Base-by-base conservation (phyloP, 305 asterid genomes). In the Rubia balearica region DNA sequence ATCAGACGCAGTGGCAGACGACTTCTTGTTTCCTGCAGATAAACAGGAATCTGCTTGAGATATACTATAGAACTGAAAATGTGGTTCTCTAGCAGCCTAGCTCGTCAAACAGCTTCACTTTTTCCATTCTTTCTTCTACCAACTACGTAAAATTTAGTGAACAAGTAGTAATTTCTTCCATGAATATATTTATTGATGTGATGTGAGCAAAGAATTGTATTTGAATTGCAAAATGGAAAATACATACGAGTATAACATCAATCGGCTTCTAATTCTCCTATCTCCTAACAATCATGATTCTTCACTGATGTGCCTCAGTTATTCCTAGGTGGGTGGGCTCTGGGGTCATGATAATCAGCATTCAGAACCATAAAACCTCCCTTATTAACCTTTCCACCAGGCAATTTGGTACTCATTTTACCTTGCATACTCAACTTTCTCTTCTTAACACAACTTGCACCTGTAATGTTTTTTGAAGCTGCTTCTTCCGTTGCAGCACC, bases 301-400 rank as follows among this genome's bases (percentile, higher is more conserved):
- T 16, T 13, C 56, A 16, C 6, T 49, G 56, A 17, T 53, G 60
- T 53, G 55, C 40, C 49, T 87, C 79, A 86, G 73, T 88, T 88
- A 73, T 86, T 85, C 81, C 73, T 81, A 42, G 95, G 92, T 38
- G 95, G 95, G 41, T 88, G 95, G 1, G 86, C 70, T 73, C 70
- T 83, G 19, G 91, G 78, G 59, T 83, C 43, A 53, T 81, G 87
- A 80, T 88, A 88, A 83, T 88, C 92, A 46, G 86, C 80, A 72
- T 79, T 79, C 24, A 86, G 82, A 74, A 82, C 89, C 81, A 82
- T 79, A 41, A 81, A 75, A 73, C 76, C 67, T 1, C 78, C 80
- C 65, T 42, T 13, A 56, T 71, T 76, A 48, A 74, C 73, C 73
- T 80, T 77, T 71, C 68, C 68, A 64, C 43, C 3, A 14, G 21